Base-by-base conservation (phyloP, 2,329 filamentous ascomycete species). In the Penicillium sp. region DNA sequence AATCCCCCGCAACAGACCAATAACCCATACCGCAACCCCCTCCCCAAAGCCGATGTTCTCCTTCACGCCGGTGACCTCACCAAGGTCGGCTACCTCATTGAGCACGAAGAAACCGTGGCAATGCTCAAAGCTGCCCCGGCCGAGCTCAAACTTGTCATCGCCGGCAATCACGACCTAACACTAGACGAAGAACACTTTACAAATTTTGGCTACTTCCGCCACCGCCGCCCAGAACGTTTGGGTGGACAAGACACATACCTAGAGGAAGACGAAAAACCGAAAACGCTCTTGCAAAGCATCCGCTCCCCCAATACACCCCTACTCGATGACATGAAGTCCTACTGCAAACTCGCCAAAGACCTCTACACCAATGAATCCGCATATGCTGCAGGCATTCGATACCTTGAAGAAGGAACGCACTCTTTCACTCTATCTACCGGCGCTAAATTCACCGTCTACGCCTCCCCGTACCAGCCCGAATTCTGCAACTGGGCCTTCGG, bases 151-250 rank as follows among this genome's bases (percentile, higher is more conserved):
- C 71, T 86, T 23, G 78, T 86, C 18, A 85, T 86, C 53, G 79
- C 83, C 0, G 84, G 84, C 0, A 86, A 86, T 61, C 84, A 86
- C 67, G 83, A 85, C 61, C 71, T 84, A 41, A 79, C 77, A 4
- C 73, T 86, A 1, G 82, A 86, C 56, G 70, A 74, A 36, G 65
- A 68, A 0, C 81, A 78, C 63, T 82, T 79, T 59, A 59, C 60
- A 3, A 42, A 46, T 4, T 54, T 61, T n/a, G 68, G 67, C 1
- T 60, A 63, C 42, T 55, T 26, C 24, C 58, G 67, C 16, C 71
- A 74, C 49, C 59, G 60, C 5, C 64, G 52, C 23, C 47, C 48
- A 18, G 53, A 58, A 24, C 41, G 51, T n/a, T 56, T 63, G 13
- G 51, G 48, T 53, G 66, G 51, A n/a, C 53, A 52, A 45, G 63